Evolutionary conservation across 2,329 filamentous ascomycete genomes (phyloP).

Genomic region (Macroventuria anomochaeta): DNA sequence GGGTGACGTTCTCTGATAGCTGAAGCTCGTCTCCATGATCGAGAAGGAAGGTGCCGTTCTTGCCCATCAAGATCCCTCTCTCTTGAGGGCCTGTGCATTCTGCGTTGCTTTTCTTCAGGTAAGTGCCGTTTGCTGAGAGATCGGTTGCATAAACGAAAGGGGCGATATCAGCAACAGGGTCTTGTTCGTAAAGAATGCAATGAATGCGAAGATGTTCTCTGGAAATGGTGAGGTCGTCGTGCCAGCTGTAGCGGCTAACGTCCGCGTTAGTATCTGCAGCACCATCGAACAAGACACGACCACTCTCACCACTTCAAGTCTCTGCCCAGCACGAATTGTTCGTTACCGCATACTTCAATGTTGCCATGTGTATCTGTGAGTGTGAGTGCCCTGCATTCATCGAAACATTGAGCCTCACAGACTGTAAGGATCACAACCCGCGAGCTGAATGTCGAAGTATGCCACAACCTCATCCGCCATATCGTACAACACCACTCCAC

Average conservation of each 20-base stretch:
- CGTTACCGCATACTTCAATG: conserved; percentile 44
- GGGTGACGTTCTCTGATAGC: conserved; percentile 35
- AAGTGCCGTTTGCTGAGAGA: conserved; percentile 54
- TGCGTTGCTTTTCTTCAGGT: conserved; percentile 40
- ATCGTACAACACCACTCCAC: conserved; percentile 3
- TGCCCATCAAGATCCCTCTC: conserved; percentile 41
- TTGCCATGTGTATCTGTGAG: conserved; percentile 30
- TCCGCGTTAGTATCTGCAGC: background rate
- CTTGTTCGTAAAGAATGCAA: conserved; percentile 55
- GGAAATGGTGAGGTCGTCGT: conserved; percentile 49
- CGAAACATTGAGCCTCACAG: conserved; percentile 6
- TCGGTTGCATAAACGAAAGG: conserved; percentile 58
- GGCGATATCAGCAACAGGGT: conserved; percentile 41
- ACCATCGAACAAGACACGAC: background rate
- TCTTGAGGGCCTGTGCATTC: conserved; percentile 30
- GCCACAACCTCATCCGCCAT: conserved; percentile 40
- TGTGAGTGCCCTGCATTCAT: conserved; percentile 23
- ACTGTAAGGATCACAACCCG: conserved; percentile 27
- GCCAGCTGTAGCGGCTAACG: conserved; percentile 40
- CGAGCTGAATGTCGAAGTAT: conserved; percentile 34
- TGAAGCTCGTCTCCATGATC: conserved; percentile 53
- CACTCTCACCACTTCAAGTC: conserved; percentile 40
- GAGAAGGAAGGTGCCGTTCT: conserved; percentile 50
- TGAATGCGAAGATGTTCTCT: conserved; percentile 55
- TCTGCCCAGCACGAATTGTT: conserved; percentile 47